phyloP scores from a whole-genome alignment of 2,329 filamentous ascomycete genomes.

The Colletotrichum cordylinicola region DNA sequence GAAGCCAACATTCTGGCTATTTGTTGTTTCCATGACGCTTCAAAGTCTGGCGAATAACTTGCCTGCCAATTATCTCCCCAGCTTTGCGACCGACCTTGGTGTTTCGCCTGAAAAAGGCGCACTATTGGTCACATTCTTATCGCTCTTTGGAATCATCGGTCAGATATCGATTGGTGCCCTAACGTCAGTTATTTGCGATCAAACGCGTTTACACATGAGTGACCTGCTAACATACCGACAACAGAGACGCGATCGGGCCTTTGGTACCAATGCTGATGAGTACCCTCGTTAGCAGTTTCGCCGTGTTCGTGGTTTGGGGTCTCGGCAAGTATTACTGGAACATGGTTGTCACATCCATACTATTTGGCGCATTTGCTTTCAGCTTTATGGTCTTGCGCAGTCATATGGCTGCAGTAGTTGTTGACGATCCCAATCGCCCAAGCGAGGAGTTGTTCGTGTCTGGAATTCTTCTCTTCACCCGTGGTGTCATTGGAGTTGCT shows the following conservation, averaged over 20 bases:
- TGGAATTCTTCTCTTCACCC: not conserved
- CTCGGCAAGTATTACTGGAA: not conserved
- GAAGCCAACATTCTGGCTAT: not conserved
- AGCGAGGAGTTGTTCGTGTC: not conserved
- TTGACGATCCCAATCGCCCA: not conserved
- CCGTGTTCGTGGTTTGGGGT: not conserved
- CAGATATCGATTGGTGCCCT: not conserved
- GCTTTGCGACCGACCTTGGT: not conserved
- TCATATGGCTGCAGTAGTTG: slow-evolving; percentile 1
- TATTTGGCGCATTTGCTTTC: slow-evolving; percentile 6
- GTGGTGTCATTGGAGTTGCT: slow-evolving; percentile 2
- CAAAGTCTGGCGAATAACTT: not conserved
- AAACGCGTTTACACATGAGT: accelerated
- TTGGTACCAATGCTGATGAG: not conserved
- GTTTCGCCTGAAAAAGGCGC: not conserved
- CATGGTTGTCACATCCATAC: not conserved
- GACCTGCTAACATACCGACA: not conserved
- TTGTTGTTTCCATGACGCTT: not conserved
- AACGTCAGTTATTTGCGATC: not conserved
- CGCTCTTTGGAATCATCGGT: not conserved
- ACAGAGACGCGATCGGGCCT: not conserved
- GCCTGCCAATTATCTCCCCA: not conserved
- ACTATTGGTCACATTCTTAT: not conserved
- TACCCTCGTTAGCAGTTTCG: not conserved
- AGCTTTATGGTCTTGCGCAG: slow-evolving; percentile 5